Evolutionary conservation across 169 alveolate genomes (phyloP), one percentile per base, ranked within the genome.

Genomic region (Eimeria necatrix): DNA sequence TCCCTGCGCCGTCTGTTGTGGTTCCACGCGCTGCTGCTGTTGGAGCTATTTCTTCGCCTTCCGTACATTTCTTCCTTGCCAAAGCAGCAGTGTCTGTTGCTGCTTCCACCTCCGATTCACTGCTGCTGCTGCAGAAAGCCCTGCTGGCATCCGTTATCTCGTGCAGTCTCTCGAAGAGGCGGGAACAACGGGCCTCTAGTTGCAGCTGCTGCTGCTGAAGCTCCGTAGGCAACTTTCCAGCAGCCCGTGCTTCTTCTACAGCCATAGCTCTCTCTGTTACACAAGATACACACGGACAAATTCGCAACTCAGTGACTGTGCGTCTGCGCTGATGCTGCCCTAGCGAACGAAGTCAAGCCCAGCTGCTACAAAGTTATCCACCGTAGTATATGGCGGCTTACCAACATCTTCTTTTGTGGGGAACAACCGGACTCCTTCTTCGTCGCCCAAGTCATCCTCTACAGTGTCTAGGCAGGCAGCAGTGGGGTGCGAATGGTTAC

Each of bases 131-230:
- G 80, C 91, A 59, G 68, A 84, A 84, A 14, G 91, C 91, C 78
- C 91, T 56, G 91, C 91, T 84, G n/a, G 60, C 73, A 56, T 84
- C 91, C n/a, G 91, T 84, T 24, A 84, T 84, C 56, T 53, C 91
- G 64, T 84, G 91, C 48, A 84, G 60, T 59, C 91, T 32, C 56
- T 84, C 78, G 20, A 84, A 84, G 59, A 84, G 91, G 12, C 41
- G 76, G 49, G 91, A 53, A 16, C 91, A 84, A 51, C 91, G 73
- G 32, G 91, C 60, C 91, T 84, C 91, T 32, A 84, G 18, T 76
- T 84, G 60, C 78, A 53, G 59, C 68, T 84, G 91, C 91, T 84
- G 91, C 78, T 32, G 78, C 78, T 84, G 91, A 14, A 84, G 48
- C 78, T 84, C 91, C 9, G 91, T 26, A 10, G 91, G 26, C 32